phyloP scores from a whole-genome alignment of 2,329 filamentous ascomycete genomes.

The Penicillium sp. region DNA sequence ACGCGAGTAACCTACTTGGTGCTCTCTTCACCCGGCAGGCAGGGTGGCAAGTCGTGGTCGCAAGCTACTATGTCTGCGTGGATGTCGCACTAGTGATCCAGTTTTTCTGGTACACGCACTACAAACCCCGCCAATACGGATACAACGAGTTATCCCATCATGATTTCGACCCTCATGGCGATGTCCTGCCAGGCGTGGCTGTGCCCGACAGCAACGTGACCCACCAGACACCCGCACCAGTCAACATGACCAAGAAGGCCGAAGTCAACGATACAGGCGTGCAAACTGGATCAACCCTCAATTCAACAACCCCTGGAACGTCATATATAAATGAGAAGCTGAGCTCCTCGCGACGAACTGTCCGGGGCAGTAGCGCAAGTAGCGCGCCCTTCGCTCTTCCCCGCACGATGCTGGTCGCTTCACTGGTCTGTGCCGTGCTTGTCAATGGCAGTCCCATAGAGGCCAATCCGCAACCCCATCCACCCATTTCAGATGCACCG shows the following conservation, averaged over 20 bases:
- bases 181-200: constrained; percentile 37
- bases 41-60: constrained; percentile 62
- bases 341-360: constrained; percentile 26
- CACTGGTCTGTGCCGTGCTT: constrained; percentile 43
- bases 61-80: constrained; percentile 62
- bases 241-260: constrained; percentile 20
- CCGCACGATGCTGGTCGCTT: constrained; percentile 43
- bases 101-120: constrained; percentile 62
- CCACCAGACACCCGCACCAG: constrained; percentile 14
- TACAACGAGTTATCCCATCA: constrained; percentile 27
- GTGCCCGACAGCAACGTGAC: constrained; percentile 31
- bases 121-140: constrained; percentile 45
- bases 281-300: constrained; percentile 21
- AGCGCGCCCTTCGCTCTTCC: constrained; percentile 36
- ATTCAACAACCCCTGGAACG: constrained; percentile 21
- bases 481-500: constrained; percentile 18
- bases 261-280: constrained; percentile 30
- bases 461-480: constrained; percentile 17
- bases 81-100: constrained; percentile 60
- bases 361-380: constrained; percentile 24
- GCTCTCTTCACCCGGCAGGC: constrained; percentile 61
- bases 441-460: constrained; percentile 41
- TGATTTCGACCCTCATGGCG: constrained; percentile 26
- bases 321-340: constrained; percentile 37
- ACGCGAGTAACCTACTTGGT: constrained; percentile 59